phyloP scores from a whole-genome alignment of 2,329 filamentous ascomycete species.

The Colletotrichum lini region DNA sequence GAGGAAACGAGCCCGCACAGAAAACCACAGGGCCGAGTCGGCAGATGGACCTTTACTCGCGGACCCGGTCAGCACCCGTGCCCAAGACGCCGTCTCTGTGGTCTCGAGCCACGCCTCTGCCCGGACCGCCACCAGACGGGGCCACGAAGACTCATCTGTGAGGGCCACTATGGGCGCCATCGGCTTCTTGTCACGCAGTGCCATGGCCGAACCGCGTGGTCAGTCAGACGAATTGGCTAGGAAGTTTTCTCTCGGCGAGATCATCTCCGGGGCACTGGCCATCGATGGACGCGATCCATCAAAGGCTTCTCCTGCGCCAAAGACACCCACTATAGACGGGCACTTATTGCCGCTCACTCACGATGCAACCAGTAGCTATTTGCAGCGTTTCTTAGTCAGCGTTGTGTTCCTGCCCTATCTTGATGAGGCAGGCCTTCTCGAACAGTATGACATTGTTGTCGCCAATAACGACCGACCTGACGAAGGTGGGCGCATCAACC shows the following conservation, averaged over 20 bases:
- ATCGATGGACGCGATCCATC: constrained; percentile 32
- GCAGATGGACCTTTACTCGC: not conserved
- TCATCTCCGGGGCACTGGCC: constrained; percentile 23
- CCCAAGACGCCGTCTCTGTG: not conserved
- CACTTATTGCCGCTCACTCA: constrained; percentile 17
- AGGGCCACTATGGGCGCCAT: constrained; percentile 38
- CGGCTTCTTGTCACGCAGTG: constrained; percentile 35
- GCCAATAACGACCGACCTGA: not conserved
- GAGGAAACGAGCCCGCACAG: constrained; percentile 24
- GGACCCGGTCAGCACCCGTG: not conserved
- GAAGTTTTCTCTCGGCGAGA: constrained; percentile 24
- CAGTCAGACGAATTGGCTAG: constrained; percentile 16
- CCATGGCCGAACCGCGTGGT: constrained; percentile 35
- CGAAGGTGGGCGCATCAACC: not conserved
- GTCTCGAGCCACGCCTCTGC: not conserved
- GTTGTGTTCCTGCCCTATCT: constrained; percentile 13
- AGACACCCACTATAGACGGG: not conserved
- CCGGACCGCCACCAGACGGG: not conserved
- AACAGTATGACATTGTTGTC: constrained; percentile 23
- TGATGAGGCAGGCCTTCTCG: constrained; percentile 6
- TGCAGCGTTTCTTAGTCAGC: constrained; percentile 15
- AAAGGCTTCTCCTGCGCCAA: constrained; percentile 5
- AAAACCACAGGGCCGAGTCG: constrained; percentile 3
- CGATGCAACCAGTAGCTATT: not conserved
- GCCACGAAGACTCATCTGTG: constrained; percentile 32